Base-by-base conservation (phyloP, 495 filamentous ascomycete genomes). In the Penicillium soppii region DNA sequence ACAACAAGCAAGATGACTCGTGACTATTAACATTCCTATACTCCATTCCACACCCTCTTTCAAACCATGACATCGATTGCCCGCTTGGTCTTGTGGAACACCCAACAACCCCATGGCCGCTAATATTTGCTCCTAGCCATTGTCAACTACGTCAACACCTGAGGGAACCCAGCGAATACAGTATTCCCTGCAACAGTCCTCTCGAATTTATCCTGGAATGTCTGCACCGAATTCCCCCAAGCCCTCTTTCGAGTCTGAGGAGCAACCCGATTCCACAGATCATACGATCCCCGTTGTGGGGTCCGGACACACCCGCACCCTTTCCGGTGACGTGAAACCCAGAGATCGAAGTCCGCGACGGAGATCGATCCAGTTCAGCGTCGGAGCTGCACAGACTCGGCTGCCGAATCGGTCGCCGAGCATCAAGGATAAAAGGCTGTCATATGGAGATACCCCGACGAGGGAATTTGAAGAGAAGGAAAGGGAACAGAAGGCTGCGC, bases 191-290 rank as follows among this genome's bases (percentile, higher is more conserved):
- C 8, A 35, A 43, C 17, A 12, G 32, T 16, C 16, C 21, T 22
- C 30, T 46, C 35, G 40, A 36, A 25, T 30, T 40, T 36, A n/a
- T 20, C 20, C 15, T 40, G 42, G 53, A 27, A 65, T 68, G 65
- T 60, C 68, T 47, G 57, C 58, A 21, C 61, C 65, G 5, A 30
- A 53, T n/a, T 66, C 69, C 1, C 65, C 68, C 10, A 64, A 61
- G 41, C 63, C 64, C 13, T 73, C 73, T 7, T 73, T 77, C 26
- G 84, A 78, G 55, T 81, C 81, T 17, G 82, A 82, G 5, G 68
- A 78, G 53, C 78, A 75, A 44, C 70, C 69, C 2, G 68, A 66
- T 12, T 74, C 71, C 67, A 30, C 69, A 21, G 59, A 63, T 21
- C 63, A 53, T 35, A 50, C 44, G 7, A 52, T 51, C 15, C 22